phyloP scores from a whole-genome alignment of 306 rosid species.

The Malus asiatica region DNA sequence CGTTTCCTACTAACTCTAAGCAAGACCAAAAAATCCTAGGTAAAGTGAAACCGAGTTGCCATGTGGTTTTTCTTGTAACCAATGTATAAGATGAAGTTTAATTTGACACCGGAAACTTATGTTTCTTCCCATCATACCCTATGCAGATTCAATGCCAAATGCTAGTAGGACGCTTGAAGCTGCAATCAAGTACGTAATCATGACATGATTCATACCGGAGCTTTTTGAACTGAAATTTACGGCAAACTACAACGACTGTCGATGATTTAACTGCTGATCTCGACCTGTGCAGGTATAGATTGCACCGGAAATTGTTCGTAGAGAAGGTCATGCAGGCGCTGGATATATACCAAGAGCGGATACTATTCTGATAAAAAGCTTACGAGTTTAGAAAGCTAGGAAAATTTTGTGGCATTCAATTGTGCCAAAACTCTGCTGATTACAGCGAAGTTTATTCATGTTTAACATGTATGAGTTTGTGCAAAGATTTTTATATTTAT shows the following conservation, averaged over 20 bases:
- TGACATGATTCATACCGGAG: constrained; percentile 13
- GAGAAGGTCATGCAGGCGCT: constrained; percentile 66
- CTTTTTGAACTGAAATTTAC: not conserved
- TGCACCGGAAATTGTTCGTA: constrained; percentile 67
- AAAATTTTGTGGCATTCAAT: not conserved
- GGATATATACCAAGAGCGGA: constrained; percentile 68
- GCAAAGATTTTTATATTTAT: no score
- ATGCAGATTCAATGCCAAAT: constrained; percentile 59
- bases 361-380: constrained; percentile 35
- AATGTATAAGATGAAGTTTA: not conserved
- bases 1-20: constrained; percentile 54
- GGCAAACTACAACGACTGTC: not conserved
- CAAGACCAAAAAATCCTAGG: constrained; percentile 73
- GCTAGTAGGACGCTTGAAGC: constrained; percentile 57
- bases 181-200: constrained; percentile 52
- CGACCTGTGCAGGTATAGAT: constrained; percentile 61
- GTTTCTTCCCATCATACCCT: constrained; percentile 1
- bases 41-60: constrained; percentile 9
- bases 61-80: not conserved
- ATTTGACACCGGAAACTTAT: constrained; percentile 8
- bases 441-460: not conserved
- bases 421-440: not conserved
- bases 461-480: not conserved
- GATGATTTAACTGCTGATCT: constrained; percentile 7
- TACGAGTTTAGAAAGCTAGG: not conserved